Base-by-base conservation (phyloP, 176 grass and related monocot species). In the Aegilops tauschii region DNA sequence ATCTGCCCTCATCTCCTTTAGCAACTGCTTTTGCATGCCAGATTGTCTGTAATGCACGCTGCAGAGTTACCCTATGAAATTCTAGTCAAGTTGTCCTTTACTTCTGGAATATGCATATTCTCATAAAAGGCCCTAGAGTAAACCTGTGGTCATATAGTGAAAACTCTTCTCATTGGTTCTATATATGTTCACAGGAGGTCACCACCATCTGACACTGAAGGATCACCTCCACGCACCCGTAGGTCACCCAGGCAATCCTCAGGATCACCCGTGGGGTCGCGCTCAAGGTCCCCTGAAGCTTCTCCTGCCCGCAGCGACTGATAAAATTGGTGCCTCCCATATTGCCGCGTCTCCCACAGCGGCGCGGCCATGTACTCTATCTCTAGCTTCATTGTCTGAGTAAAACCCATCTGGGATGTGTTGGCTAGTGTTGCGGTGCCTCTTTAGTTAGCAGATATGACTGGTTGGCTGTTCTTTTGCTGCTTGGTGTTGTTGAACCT, bases 231-330 rank as follows among this genome's bases (percentile, higher is more conserved):
- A 4, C 77, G 18, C 6, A 0, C 6, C 6, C 54, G 32, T 17
- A 85, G 88, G 82, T 93, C 81, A 4, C 77, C 88, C 21, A 88
- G 77, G 80, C 83, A 78, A 20, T 59, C 37, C 69, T 95, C 93
- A 1, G 88, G 56, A 31, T 95, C 88, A 4, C 90, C 90, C 10
- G 90, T 61, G 0, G 84, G 93, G 25, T 95, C 93, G 17, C 84
- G 88, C 29, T 95, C 93, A 1, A 93, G 93, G 65, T 93, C 91
- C 5, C 84, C 88, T 1, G 81, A 95, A 2, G 85, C 76, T 6
- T 89, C 83, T 61, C 89, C 93, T 31, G 87, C 67, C 31, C 52
- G 28, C 31, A 93, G 84, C 54, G 87, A 83, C 27, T 89, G 82
- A 91, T 34, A 3, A 13, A 42, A 45, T 27, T 64, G 73, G 21